phyloP scores from a whole-genome alignment of 371 early-diverging fungal species.

The Phascolomyces articulosus region DNA sequence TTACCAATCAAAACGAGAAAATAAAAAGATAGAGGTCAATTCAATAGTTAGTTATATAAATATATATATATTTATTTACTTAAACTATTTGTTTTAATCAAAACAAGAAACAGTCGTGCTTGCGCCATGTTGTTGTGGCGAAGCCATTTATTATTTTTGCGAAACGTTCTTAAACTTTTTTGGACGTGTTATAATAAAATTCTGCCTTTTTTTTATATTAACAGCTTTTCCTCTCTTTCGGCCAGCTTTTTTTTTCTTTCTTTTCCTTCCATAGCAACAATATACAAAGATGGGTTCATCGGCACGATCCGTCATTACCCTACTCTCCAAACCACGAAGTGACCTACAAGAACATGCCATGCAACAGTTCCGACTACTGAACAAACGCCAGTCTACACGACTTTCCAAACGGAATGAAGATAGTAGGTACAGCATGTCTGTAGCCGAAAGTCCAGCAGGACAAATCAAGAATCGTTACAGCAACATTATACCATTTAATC shows the following conservation, averaged over 20 bases:
- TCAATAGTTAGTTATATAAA: no score
- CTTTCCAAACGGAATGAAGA: conserved; percentile 6
- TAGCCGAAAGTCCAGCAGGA: conserved; percentile 14
- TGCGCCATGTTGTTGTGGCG: no score
- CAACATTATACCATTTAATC: conserved; percentile 63
- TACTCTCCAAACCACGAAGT: background rate
- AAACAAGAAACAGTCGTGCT: no score
- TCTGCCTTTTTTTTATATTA: background rate
- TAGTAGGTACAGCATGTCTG: conserved; percentile 8
- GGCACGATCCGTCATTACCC: background rate
- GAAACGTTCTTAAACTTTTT: background rate
- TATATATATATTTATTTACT: no score
- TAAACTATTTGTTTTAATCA: no score
- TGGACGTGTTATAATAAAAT: background rate
- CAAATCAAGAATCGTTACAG: conserved; percentile 46
- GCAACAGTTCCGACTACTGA: conserved; percentile 16
- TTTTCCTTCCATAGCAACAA: background rate
- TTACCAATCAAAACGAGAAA: no score
- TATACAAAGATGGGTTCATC: background rate
- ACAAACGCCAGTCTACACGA: conserved; percentile 14
- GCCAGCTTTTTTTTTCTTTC: no score
- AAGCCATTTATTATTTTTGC: background rate
- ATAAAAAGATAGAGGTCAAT: no score
- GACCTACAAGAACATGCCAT: conserved; percentile 10
- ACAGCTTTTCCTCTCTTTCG: no score